Conservation (phyloP, 2,329 filamentous ascomycete species). For the Scedosporium minutisporum region DNA sequence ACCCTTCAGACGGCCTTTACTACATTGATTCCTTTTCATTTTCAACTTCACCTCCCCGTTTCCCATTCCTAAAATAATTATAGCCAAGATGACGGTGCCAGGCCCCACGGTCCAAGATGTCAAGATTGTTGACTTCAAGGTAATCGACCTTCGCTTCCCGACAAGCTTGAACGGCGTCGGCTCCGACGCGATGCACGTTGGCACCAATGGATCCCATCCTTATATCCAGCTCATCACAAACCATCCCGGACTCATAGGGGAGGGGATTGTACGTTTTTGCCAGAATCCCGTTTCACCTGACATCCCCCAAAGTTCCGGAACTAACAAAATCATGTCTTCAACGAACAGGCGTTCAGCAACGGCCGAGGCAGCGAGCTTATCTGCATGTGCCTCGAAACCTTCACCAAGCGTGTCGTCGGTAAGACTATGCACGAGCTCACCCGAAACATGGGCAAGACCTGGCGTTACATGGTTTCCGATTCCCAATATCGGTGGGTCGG, state of each 20-base stretch:
- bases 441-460: conserved; percentile 56
- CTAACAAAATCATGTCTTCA: neutral
- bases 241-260: conserved; percentile 9
- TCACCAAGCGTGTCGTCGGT: conserved; percentile 8
- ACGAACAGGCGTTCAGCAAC: conserved; percentile 7
- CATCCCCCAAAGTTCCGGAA: neutral
- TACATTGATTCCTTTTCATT: neutral
- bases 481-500: conserved; percentile 63
- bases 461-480: conserved; percentile 60
- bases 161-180: conserved; percentile 13
- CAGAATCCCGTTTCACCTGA: neutral
- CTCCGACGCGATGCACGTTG: conserved; percentile 14
- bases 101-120: conserved; percentile 7
- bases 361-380: conserved; percentile 8
- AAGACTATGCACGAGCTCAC: conserved; percentile 10
- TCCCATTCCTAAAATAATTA: neutral
- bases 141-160: conserved; percentile 13
- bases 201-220: conserved; percentile 12
- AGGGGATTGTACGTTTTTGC: conserved; percentile 10
- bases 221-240: conserved; percentile 11
- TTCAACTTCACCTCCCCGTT: neutral
- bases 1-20: neutral
- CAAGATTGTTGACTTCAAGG: conserved; percentile 9
- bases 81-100: neutral
- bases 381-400: conserved; percentile 7